Base-by-base conservation (phyloP, 2,329 filamentous ascomycete genomes). In the Arthroderma sp. region DNA sequence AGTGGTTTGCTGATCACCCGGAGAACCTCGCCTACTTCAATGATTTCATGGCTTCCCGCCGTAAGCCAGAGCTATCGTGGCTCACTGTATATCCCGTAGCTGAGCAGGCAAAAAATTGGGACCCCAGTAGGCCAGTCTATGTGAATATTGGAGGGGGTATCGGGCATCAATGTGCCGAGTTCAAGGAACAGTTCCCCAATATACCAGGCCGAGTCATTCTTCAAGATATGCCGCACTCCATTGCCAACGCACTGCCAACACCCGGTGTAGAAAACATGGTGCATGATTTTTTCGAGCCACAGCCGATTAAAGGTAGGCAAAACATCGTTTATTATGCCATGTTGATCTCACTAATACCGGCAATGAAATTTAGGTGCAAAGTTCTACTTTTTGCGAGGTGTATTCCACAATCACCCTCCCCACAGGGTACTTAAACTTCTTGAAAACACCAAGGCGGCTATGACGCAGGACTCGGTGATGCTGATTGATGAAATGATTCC, bases 91-190 rank as follows among this genome's bases (percentile, higher is more conserved):
- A 22, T 15, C 32, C 40, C 5, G 40, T 40, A 29, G 40, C 29
- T 36, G 29, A 36, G 11, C 15, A 43, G 15, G 31, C 32, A 9
- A n/a, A 43, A 9, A 15, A 31, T 15, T 28, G 30, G n/a, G 31
- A 30, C 6, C 29, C 43, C 6, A 34, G 28, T 11, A 52, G 47
- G 34, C 47, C 52, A 4, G 49, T 68, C 29, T 57, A 67, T 38
- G 64, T 70, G 2, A 64, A 70, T 47, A 54, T 70, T 7, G 65
- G 65, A 6, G 65, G 67, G 34, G 61, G 60, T 1, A 53, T 56
- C 6, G 67, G 67, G 1, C 62, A 69, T n/a, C 61, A 66, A 39
- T 58, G 58, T n/a, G 51, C 53, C 4, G 49, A 53, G 4, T 53
- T 70, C 5, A 57, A 53, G 36, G 48, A 52, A 11, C 55, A 52